These are phyloP conservation scores for Trifolium pratense DNA, from an alignment of 306 rosid genomes.

Conservation along the genomic window DNA sequence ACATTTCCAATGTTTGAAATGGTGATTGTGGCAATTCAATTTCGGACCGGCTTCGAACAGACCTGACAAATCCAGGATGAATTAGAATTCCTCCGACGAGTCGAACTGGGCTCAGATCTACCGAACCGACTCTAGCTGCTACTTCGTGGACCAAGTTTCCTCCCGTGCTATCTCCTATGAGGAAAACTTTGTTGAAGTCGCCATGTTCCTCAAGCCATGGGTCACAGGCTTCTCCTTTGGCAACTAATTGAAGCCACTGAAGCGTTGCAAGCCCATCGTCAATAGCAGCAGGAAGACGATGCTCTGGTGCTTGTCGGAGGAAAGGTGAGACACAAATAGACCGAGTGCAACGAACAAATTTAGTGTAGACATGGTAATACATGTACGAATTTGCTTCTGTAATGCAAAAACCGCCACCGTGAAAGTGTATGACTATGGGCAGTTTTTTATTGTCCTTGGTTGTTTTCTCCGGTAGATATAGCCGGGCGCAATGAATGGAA, in stretches of 20 bases:
- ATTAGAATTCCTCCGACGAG: conserved; percentile 61
- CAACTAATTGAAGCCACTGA: conserved; percentile 57
- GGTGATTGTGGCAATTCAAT: conserved; percentile 65
- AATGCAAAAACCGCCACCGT: conserved; percentile 84
- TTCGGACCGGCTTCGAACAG: conserved; percentile 64
- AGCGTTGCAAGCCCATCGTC: conserved; percentile 56
- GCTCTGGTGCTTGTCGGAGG: conserved; percentile 63
- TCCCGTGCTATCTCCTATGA: conserved; percentile 77
- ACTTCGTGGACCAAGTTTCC: conserved; percentile 68
- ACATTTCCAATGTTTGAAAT: conserved; percentile 67
- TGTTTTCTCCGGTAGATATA: conserved; percentile 56
- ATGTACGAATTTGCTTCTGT: conserved; percentile 71
- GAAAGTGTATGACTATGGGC: conserved; percentile 66
- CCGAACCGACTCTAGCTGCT: conserved; percentile 49
- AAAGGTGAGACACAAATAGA: conserved; percentile 57
- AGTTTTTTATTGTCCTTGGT: conserved; percentile 23
- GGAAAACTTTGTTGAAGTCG: conserved; percentile 62
- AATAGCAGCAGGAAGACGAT: conserved; percentile 65
- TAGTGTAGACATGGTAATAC: conserved; percentile 59
- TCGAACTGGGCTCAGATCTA: conserved; percentile 48
- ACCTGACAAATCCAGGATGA: conserved; percentile 62
- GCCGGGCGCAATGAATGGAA: conserved; percentile 46
- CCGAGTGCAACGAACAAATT: conserved; percentile 41
- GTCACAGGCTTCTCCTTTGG: conserved; percentile 40
- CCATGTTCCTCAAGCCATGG: conserved; percentile 50